phyloP scores from a whole-genome alignment of 1,284 basidiomycete genomes.

The Neonothopanus nambi region DNA sequence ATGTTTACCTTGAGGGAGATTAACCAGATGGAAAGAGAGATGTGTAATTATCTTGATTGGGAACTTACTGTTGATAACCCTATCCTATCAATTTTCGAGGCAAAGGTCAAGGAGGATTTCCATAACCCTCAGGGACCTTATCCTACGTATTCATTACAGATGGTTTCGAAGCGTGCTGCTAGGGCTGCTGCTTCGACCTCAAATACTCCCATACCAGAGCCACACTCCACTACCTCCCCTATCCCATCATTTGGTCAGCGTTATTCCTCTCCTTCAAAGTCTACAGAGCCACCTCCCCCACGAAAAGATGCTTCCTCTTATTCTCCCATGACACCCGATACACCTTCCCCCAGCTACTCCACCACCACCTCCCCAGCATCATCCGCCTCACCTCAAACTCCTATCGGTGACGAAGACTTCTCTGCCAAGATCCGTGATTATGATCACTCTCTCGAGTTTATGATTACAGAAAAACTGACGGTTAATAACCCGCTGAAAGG shows the following conservation, averaged over 20 bases:
- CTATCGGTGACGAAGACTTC: conserved; percentile 46
- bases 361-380: conserved; percentile 54
- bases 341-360: conserved; percentile 49
- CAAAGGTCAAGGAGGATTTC: conserved; percentile 64
- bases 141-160: conserved; percentile 57
- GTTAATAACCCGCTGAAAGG: conserved; percentile 32
- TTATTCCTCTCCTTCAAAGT: conserved; percentile 23
- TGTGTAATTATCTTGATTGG: conserved; percentile 93
- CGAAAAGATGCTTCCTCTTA: conserved; percentile 20
- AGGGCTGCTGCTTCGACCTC: conserved; percentile 43
- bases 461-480: conserved; percentile 30
- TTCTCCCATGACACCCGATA: conserved; percentile 43
- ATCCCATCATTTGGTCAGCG: conserved; percentile 51
- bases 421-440: conserved; percentile 46
- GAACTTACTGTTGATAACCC: conserved; percentile 76
- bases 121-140: conserved; percentile 48
- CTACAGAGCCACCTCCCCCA: conserved; percentile 24
- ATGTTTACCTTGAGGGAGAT: conserved; percentile 91
- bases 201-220: conserved; percentile 51
- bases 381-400: conserved; percentile 55
- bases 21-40: conserved; percentile 95
- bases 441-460: conserved; percentile 36
- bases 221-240: conserved; percentile 48
- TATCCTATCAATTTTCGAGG: conserved; percentile 67
- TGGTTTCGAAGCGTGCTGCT: conserved; percentile 53